Conservation (phyloP, 2,329 filamentous ascomycete genomes). For the Aspergillus ochraceoroseus region DNA sequence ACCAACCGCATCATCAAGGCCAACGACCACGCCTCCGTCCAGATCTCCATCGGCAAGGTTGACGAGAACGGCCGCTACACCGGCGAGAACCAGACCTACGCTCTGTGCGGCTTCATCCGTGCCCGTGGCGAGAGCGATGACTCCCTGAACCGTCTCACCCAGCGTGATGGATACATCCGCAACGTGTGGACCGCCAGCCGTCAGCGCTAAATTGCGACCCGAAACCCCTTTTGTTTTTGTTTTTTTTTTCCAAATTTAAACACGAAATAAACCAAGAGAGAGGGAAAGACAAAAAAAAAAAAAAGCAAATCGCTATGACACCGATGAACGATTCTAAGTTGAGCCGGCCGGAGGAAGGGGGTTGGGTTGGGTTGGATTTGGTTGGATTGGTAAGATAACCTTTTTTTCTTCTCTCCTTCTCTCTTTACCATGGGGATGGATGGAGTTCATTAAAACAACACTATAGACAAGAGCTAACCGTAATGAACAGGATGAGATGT, state of each 20-base stretch:
- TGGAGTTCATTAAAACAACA: no score
- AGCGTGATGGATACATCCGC: conserved; percentile 96
- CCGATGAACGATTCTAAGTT: no score
- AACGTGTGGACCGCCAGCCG: conserved; percentile 79
- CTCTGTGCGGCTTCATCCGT: conserved; percentile 94
- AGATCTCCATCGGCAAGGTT: conserved; percentile 95
- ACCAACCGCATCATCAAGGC: conserved; percentile 99
- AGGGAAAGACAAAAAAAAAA: conserved; percentile 5
- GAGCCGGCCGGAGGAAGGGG: no score
- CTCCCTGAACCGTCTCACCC: conserved; percentile 87
- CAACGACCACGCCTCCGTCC: conserved; percentile 98
- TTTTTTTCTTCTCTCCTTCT: background rate
- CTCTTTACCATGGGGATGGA: no score
- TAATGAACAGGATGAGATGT: conserved; percentile 9
- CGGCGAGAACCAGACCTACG: conserved; percentile 96
- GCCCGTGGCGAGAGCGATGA: conserved; percentile 98
- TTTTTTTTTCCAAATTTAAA: no score
- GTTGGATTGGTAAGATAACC: conserved; percentile 3
- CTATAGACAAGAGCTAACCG: no score
- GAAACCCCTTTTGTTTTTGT: no score
- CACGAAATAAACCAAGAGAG: conserved; percentile 13
- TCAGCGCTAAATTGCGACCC: conserved; percentile 52
- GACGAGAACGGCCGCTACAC: conserved; percentile 97
- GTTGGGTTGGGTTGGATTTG: conserved; percentile 2
- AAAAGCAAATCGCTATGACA: background rate